A percentile compares a stretch with the other conserved stretches of the same genome.
Evolutionary conservation across 805 yeast genomes (phyloP).

Genomic region (Cyberlindnera xishuangbannaensis): DNA sequence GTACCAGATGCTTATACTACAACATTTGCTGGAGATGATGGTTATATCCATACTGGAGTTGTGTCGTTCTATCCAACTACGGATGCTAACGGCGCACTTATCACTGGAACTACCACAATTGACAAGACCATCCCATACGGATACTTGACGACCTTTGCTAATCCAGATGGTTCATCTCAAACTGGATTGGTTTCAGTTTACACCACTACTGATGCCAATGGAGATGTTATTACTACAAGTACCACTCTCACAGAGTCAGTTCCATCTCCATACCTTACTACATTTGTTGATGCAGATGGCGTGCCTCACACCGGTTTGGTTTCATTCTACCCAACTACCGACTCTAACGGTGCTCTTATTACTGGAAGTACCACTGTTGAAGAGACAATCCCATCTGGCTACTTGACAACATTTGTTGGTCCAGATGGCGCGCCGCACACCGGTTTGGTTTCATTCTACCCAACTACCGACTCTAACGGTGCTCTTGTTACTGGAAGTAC

Average conservation of each 20-base stretch:
- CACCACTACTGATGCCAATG: neutral
- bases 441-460: too few relatives aligned
- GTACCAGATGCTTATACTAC: conserved; percentile 1
- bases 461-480: too few relatives aligned
- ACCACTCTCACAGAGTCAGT: conserved; percentile 2
- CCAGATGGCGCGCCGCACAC: too few relatives aligned
- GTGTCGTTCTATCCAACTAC: too few relatives aligned
- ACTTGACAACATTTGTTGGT: too few relatives aligned
- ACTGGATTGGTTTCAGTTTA: conserved; percentile 1
- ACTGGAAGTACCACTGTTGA: neutral
- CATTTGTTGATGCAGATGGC: conserved; percentile 2
- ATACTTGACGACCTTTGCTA: too few relatives aligned
- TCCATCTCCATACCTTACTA: conserved; percentile 3
- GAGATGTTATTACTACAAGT: conserved; percentile 2
- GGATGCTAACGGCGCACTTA: too few relatives aligned
- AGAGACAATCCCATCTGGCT: too few relatives aligned
- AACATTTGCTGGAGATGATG: neutral
- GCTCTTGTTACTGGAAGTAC: too few relatives aligned
- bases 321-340: conserved; percentile 7
- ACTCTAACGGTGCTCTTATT: neutral
- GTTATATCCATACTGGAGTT: too few relatives aligned
- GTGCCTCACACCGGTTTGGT: conserved; percentile 1
- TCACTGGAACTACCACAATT: too few relatives aligned
- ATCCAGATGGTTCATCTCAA: neutral
- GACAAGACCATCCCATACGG: too few relatives aligned